phyloP scores from a whole-genome alignment of 768 basidiomycete species.

The Neoboletus brunneissimus region DNA sequence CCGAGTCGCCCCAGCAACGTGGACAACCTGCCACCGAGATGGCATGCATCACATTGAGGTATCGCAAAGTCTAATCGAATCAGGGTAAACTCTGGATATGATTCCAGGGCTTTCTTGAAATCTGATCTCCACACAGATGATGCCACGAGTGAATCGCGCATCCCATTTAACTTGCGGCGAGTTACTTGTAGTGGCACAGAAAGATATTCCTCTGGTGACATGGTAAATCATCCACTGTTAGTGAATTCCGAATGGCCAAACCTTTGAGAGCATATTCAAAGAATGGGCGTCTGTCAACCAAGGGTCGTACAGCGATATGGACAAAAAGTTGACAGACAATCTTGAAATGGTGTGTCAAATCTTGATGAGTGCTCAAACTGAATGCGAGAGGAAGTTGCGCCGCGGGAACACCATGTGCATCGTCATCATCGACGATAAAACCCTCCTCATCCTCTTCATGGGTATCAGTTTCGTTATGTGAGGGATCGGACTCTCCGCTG shows the following conservation, averaged over 20 bases:
- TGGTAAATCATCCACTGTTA: not conserved
- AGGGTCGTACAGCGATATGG: slow-evolving; percentile 65
- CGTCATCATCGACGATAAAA: slow-evolving; percentile 70
- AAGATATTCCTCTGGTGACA: slow-evolving; percentile 58
- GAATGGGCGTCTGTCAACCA: slow-evolving; percentile 48
- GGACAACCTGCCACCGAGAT: slow-evolving; percentile 67
- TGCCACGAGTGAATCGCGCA: slow-evolving; percentile 72
- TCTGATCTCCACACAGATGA: slow-evolving; percentile 81
- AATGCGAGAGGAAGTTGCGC: slow-evolving; percentile 69
- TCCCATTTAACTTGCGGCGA: slow-evolving; percentile 67
- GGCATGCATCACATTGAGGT: slow-evolving; percentile 79
- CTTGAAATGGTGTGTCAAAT: slow-evolving; percentile 78
- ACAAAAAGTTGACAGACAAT: slow-evolving; percentile 86
- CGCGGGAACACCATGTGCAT: slow-evolving; percentile 36
- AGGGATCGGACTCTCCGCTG: slow-evolving; percentile 36
- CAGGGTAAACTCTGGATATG: slow-evolving; percentile 62
- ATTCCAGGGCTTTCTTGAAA: slow-evolving; percentile 64
- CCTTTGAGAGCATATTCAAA: slow-evolving; percentile 54
- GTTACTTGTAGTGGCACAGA: slow-evolving; percentile 61
- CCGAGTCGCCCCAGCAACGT: slow-evolving; percentile 58
- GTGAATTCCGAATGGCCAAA: slow-evolving; percentile 20
- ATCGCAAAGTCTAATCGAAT: slow-evolving; percentile 51
- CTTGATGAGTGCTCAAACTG: slow-evolving; percentile 77
- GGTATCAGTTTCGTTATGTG: slow-evolving; percentile 32
- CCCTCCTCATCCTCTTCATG: slow-evolving; percentile 30